These are phyloP conservation scores for Aspergillus carbonarius DNA, from an alignment of 2,329 filamentous ascomycete species.

Conservation along the genomic window DNA sequence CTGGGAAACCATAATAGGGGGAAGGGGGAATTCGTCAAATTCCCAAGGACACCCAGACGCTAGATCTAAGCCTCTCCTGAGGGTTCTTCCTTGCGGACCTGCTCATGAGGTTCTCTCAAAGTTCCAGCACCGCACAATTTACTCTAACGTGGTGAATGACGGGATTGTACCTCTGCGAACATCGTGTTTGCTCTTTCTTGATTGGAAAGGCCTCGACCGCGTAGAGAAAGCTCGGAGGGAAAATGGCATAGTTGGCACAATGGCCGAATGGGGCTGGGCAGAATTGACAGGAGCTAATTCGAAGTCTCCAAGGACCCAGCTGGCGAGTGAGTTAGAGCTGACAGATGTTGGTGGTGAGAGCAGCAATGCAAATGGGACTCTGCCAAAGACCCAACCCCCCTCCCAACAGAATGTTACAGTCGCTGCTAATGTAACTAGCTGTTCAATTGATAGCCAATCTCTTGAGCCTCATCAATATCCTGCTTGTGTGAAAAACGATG, in stretches of 20 bases:
- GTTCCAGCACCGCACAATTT: conserved; percentile 87
- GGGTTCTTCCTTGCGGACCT: conserved; percentile 86
- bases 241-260: conserved; percentile 86
- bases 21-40: conserved; percentile 61
- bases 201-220: conserved; percentile 90
- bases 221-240: conserved; percentile 93
- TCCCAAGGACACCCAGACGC: conserved; percentile 64
- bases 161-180: conserved; percentile 93
- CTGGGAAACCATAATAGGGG: conserved; percentile 84
- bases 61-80: conserved; percentile 81
- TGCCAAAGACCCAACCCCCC: neutral
- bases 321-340: conserved; percentile 26
- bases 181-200: conserved; percentile 91
- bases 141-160: conserved; percentile 97
- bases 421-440: neutral
- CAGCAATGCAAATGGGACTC: conserved; percentile 7
- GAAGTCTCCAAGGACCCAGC: conserved; percentile 51
- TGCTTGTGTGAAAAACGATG: conserved; percentile 5
- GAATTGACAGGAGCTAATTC: conserved; percentile 74
- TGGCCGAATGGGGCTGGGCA: conserved; percentile 92
- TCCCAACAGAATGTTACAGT: conserved; percentile 7
- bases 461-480: conserved; percentile 13
- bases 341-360: conserved; percentile 21
- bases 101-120: conserved; percentile 83
- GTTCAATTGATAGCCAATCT: conserved; percentile 23